Percentiles rank a stretch among this genome's conserved stretches.
phyloP scores from a whole-genome alignment of 805 yeast species.

The Ogataea pignaliae region DNA sequence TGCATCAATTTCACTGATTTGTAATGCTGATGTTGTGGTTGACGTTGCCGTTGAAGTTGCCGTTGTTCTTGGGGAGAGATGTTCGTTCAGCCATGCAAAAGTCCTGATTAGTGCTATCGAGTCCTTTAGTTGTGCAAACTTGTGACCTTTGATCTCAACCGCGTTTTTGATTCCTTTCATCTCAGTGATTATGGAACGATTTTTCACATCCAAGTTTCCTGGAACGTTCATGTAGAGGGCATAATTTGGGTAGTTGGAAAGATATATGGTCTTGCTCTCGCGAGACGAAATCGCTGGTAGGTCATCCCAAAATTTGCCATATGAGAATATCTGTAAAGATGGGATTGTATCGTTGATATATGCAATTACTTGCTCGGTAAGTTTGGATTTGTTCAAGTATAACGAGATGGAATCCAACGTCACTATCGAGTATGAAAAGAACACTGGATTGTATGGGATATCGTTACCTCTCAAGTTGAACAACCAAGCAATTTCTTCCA shows the following conservation, averaged over 20 bases:
- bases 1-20: constrained; percentile 56
- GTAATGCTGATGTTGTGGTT: constrained; percentile 9
- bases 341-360: constrained; percentile 22
- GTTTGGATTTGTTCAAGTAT: constrained; percentile 40
- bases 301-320: constrained; percentile 56
- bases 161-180: constrained; percentile 74
- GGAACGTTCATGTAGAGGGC: constrained; percentile 26
- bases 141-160: constrained; percentile 68
- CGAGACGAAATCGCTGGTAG: constrained; percentile 28
- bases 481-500: constrained; percentile 53
- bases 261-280: constrained; percentile 8
- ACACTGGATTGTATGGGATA: constrained; percentile 82
- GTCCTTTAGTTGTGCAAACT: constrained; percentile 76
- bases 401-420: constrained; percentile 33
- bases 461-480: constrained; percentile 56
- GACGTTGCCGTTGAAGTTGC: constrained; percentile 31
- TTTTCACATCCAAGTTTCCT: constrained; percentile 14
- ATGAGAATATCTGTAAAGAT: constrained; percentile 40
- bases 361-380: constrained; percentile 20
- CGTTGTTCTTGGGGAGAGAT: constrained; percentile 16
- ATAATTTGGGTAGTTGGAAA: constrained; percentile 26
- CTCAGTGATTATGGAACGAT: constrained; percentile 39
- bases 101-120: constrained; percentile 72
- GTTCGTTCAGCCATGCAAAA: constrained; percentile 72
- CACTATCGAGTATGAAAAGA: constrained; percentile 61